Conservation (phyloP, 495 filamentous ascomycete genomes). For the Hypoxylon perforatum region DNA sequence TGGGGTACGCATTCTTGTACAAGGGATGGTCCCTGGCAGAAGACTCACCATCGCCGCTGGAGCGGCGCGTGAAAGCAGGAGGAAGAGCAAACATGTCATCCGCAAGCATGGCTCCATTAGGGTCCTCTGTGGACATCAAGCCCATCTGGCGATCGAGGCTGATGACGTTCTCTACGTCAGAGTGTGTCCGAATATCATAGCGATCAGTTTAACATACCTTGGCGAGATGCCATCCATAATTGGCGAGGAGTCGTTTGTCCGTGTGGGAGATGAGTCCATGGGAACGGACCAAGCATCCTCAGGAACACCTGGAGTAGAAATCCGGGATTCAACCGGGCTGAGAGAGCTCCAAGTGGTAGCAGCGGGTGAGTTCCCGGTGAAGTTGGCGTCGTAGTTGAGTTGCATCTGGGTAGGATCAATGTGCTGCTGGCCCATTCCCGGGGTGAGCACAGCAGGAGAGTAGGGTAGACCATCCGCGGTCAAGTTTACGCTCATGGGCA, state of each 20-base stretch:
- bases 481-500: conserved; percentile 54
- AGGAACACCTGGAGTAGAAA: conserved; percentile 58
- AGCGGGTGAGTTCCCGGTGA: conserved; percentile 56
- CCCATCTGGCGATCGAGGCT: conserved; percentile 51
- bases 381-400: conserved; percentile 54
- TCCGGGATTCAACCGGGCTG: conserved; percentile 58
- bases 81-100: conserved; percentile 59
- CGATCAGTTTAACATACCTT: conserved; percentile 55
- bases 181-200: conserved; percentile 35
- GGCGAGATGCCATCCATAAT: conserved; percentile 58
- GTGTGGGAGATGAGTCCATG: conserved; percentile 54
- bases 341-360: conserved; percentile 60
- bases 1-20: conserved; percentile 74
- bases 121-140: conserved; percentile 55
- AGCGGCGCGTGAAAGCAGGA: conserved; percentile 56
- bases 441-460: conserved; percentile 48
- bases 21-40: conserved; percentile 77
- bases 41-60: conserved; percentile 66
- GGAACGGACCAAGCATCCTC: conserved; percentile 60
- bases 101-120: conserved; percentile 52
- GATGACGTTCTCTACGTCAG: conserved; percentile 42
- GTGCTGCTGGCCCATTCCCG: conserved; percentile 53
- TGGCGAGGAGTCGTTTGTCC: conserved; percentile 60
- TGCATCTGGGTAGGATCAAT: conserved; percentile 57
- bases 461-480: conserved; percentile 57